Conservation (phyloP, 345 rosid species). For the Citrus mangshanensis region DNA sequence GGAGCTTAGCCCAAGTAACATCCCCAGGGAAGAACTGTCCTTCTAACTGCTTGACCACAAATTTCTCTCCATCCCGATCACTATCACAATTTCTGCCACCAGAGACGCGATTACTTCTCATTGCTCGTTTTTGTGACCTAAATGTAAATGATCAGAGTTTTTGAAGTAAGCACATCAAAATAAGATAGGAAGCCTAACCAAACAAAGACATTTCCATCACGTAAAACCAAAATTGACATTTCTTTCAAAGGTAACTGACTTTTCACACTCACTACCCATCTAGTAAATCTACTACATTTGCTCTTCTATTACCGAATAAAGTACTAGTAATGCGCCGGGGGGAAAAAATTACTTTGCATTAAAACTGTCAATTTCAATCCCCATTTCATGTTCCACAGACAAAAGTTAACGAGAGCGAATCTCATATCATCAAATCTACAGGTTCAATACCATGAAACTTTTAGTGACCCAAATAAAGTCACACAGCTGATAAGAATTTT, state of each 20-base stretch:
- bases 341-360: neutral
- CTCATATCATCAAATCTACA: neutral
- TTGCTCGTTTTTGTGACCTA: constrained; percentile 2
- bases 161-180: neutral
- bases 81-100: constrained; percentile 14
- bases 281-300: neutral
- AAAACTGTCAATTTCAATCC: neutral
- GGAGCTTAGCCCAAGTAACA: constrained; percentile 42
- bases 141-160: constrained; percentile 5
- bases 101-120: constrained; percentile 17
- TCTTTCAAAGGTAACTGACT: neutral
- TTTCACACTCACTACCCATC: neutral
- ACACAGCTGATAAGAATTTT: neutral
- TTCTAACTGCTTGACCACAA: constrained; percentile 17
- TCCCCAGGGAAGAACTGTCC: constrained; percentile 34
- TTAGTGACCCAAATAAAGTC: neutral
- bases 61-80: constrained; percentile 15
- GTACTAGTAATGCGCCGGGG: too few species aligned
- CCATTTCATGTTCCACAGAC: neutral
- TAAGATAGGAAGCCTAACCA: neutral
- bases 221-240: neutral
- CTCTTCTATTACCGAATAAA: neutral
- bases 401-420: neutral
- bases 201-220: neutral
- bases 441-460: neutral